Conservation (phyloP, 2,329 filamentous ascomycete genomes). For the Huntiella abstrusa region DNA sequence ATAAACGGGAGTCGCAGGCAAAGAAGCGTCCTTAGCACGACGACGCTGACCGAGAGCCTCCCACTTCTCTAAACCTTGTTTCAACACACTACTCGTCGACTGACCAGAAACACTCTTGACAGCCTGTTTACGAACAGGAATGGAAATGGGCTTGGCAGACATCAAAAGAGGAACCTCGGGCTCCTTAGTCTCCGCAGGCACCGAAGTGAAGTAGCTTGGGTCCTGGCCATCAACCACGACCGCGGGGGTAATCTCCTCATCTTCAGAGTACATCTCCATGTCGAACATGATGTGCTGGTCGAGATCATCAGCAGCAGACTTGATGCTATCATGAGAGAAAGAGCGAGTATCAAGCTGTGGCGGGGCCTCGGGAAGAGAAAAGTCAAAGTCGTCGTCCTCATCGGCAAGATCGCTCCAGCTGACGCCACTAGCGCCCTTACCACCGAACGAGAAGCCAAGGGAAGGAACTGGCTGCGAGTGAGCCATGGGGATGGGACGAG, state of each 20-base stretch:
- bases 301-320: slow-evolving; percentile 5
- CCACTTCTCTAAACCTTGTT: slow-evolving; percentile 61
- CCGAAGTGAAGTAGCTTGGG: slow-evolving; percentile 41
- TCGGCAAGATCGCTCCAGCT: slow-evolving; percentile 99
- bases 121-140: not conserved
- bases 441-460: slow-evolving; percentile 64
- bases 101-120: not conserved
- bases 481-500: slow-evolving; percentile 51
- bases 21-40: slow-evolving; percentile 30
- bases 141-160: not conserved
- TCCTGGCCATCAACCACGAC: slow-evolving; percentile 24
- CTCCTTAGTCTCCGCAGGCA: slow-evolving; percentile 21
- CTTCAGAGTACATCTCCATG: slow-evolving; percentile 16
- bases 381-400: slow-evolving; percentile 55
- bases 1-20: not conserved
- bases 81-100: not conserved
- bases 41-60: slow-evolving; percentile 68
- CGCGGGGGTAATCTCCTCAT: slow-evolving; percentile 12
- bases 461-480: slow-evolving; percentile 51
- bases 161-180: not conserved
- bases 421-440: slow-evolving; percentile 70
- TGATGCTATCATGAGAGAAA: slow-evolving; percentile 59
- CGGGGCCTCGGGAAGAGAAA: slow-evolving; percentile 11
- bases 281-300: slow-evolving; percentile 11
- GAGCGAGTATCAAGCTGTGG: slow-evolving; percentile 32